Evolutionary conservation across 192 early-diverging fungal genomes (phyloP).

Genomic region (Coemansia sp.): DNA sequence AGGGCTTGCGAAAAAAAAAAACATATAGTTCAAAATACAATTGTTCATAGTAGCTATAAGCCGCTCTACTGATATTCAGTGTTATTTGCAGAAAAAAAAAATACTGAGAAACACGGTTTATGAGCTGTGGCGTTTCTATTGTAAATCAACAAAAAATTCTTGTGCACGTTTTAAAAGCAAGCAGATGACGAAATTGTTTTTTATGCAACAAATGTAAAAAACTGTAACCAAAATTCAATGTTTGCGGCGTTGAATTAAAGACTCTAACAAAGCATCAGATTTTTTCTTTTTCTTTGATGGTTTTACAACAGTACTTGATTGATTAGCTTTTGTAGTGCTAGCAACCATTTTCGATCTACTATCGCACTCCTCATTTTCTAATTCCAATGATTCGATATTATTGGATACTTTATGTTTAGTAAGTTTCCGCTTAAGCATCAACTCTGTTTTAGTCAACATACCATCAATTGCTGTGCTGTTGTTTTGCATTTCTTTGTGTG

Average conservation of each 20-base stretch:
- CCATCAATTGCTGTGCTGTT: conserved; percentile 1
- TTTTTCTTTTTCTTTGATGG: conserved; percentile 24
- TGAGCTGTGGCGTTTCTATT: background rate
- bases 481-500: conserved; percentile 41
- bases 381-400: background rate
- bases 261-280: conserved; percentile 23
- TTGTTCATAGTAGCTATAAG: background rate
- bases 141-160: background rate
- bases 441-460: conserved; percentile 26
- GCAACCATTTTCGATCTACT: conserved; percentile 16
- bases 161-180: background rate
- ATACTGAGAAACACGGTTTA: too few relatives aligned
- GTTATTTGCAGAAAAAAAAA: too few relatives aligned
- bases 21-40: background rate
- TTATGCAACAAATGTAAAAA: conserved; percentile 1
- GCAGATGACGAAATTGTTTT: conserved; percentile 3
- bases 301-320: conserved; percentile 8
- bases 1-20: background rate
- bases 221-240: conserved; percentile 3
- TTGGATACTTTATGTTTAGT: conserved; percentile 10
- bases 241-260: conserved; percentile 26
- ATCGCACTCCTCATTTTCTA: conserved; percentile 4
- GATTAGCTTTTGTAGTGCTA: background rate
- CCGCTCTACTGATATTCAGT: too few relatives aligned
- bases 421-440: conserved; percentile 36